Conservation (phyloP, 179 eudicot genomes). For the Actinidia arguta region DNA sequence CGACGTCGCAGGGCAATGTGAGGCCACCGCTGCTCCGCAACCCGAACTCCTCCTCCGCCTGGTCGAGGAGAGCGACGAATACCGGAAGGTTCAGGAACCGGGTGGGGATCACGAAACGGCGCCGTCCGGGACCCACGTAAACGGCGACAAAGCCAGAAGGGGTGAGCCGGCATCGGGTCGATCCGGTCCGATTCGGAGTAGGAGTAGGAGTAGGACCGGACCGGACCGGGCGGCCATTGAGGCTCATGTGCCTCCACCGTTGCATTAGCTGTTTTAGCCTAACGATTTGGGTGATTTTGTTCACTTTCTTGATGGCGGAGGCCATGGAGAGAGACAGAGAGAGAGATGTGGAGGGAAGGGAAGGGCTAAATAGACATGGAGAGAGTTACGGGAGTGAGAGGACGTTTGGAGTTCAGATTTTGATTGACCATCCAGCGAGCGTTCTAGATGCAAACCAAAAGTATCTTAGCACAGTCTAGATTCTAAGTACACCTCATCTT, state of each 20-base stretch:
- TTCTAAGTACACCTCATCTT: too few species aligned
- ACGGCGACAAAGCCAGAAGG: slow-evolving; percentile 37
- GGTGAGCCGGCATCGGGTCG: background rate
- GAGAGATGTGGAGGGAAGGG: background rate
- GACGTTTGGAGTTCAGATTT: too few species aligned
- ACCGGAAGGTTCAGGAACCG: slow-evolving; percentile 42
- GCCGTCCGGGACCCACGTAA: slow-evolving; percentile 35
- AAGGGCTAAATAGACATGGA: background rate
- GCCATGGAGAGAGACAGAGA: slow-evolving; percentile 17
- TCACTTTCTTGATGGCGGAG: slow-evolving; percentile 31
- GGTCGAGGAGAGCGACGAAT: slow-evolving; percentile 34
- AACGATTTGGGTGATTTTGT: slow-evolving; percentile 43
- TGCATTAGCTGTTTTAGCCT: slow-evolving; percentile 41
- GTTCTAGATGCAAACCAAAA: too few species aligned
- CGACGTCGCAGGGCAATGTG: slow-evolving; percentile 39
- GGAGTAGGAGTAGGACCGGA: slow-evolving; percentile 14
- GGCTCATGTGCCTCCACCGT: slow-evolving; percentile 37
- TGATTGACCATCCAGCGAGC: too few species aligned
- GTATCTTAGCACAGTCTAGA: too few species aligned
- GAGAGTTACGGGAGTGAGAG: too few species aligned
- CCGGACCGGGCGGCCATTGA: slow-evolving; percentile 3
- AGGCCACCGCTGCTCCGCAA: slow-evolving; percentile 39
- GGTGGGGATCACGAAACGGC: slow-evolving; percentile 49
- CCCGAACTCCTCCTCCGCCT: slow-evolving; percentile 53
- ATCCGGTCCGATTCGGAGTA: background rate